Base-by-base conservation (phyloP, 2,329 filamentous ascomycete genomes). In the Dothideomycetes sp. region DNA sequence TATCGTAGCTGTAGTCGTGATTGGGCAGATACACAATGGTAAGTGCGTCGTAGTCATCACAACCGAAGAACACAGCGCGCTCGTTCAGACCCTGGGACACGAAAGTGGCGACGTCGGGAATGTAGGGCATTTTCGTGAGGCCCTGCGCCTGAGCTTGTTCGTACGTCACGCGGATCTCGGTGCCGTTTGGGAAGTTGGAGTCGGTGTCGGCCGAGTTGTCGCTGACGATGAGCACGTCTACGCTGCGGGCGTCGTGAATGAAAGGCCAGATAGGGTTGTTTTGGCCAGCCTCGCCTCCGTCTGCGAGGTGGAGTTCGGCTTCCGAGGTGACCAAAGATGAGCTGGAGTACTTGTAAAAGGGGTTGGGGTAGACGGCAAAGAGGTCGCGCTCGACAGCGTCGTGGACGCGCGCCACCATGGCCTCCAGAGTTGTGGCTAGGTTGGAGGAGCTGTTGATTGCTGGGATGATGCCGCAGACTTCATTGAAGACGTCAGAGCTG, bases 171-270 rank as follows among this genome's bases (percentile, higher is more conserved):
- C 68, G 64, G 38, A 78, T 57, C 38, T 75, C 73, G 27, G 69
- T 70, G 41, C 76, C 77, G 53, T 80, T 72, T 47, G 77, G 77
- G 67, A 72, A 81, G 57, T 63, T 60, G 51, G 60, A 61, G 35
- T 61, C 54, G 0, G 73, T 79, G 58, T 82, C 78, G 49, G 74
- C 76, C 4, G 69, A 72, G 38, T 75, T 77, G 60, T 82, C 79
- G 52, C 76, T 67, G 36, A 77, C 76, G 55, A 81, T 70, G 52
- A 82, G 68, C 38, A 81, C 71, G 53, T 79, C 75, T 45, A 81
- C 65, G 42, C 61, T 55, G 40, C 75, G 70, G 5, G 62, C 48
- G 36, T 63, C 59, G 39, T 71, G 66, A 48, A 73, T 58, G 24
- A 74, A 61, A 0, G 70, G 70, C 57, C 64, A 66, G 41, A 73